Percentiles rank a stretch among this genome's conserved stretches.
Evolutionary conservation across 306 rosid genomes (phyloP).

Genomic region (Medicago ruthenica): DNA sequence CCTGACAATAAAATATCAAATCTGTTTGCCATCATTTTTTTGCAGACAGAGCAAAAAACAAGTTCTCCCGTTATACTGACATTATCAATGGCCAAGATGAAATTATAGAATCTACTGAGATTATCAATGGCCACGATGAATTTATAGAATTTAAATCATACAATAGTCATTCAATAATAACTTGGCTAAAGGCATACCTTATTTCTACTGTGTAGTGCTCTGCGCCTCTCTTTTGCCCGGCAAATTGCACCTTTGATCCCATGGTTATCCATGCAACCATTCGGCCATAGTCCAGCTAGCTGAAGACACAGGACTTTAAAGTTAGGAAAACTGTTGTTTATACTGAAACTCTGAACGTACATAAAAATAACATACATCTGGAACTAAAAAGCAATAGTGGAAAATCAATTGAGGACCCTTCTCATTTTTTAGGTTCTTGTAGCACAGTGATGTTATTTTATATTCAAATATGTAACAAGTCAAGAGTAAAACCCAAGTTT

Average conservation of each 20-base stretch:
- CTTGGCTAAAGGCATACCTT: conserved; percentile 57
- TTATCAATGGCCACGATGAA: neutral
- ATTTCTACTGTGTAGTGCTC: conserved; percentile 55
- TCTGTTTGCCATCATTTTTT: conserved; percentile 23
- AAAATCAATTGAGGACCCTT: conserved; percentile 10
- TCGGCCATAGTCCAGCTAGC: conserved; percentile 95
- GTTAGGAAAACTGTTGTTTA: conserved; percentile 20
- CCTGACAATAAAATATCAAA: conserved; percentile 17
- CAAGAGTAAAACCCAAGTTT: conserved; percentile 18
- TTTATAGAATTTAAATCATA: neutral
- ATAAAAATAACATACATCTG: neutral
- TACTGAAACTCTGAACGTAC: conserved; percentile 22
- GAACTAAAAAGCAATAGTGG: neutral
- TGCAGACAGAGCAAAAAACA: conserved; percentile 12
- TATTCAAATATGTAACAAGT: conserved; percentile 23
- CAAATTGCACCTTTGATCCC: conserved; percentile 90
- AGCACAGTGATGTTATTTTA: conserved; percentile 23
- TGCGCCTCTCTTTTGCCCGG: conserved; percentile 87
- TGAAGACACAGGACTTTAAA: conserved; percentile 44
- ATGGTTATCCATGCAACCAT: conserved; percentile 93
- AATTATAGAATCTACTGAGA: neutral
- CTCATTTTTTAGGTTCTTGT: neutral
- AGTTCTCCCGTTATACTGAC: neutral
- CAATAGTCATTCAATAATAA: neutral
- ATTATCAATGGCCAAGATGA: neutral